Conservation (phyloP, 1,284 basidiomycete genomes). For the Sanghuangporus baumii region DNA sequence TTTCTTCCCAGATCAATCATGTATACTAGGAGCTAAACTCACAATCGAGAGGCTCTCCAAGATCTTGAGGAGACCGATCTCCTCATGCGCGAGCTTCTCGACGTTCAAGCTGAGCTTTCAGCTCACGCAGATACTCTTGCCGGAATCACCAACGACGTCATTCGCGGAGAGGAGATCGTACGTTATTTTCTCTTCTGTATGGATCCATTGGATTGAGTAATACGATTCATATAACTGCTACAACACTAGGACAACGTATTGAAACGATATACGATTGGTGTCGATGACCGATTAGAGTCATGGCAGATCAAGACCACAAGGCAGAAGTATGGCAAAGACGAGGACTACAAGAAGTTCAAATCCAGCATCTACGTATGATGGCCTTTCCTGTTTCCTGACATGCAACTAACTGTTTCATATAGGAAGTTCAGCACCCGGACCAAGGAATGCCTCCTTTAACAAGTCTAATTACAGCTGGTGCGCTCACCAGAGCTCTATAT, state of each 20-base stretch:
- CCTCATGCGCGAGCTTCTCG: conserved; percentile 61
- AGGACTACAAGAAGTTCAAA: conserved; percentile 60
- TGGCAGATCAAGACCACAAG: conserved; percentile 59
- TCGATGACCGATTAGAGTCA: conserved; percentile 36
- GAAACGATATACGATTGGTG: conserved; percentile 39
- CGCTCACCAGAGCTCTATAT: conserved; percentile 10
- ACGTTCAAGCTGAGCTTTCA: conserved; percentile 54
- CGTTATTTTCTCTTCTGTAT: conserved; percentile 19
- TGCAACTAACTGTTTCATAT: conserved; percentile 2
- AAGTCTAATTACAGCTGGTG: conserved; percentile 66
- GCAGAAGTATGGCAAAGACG: conserved; percentile 66
- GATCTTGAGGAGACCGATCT: conserved; percentile 40
- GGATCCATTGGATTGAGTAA: background rate
- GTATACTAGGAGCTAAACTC: background rate
- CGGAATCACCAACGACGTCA: conserved; percentile 49
- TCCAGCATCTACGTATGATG: conserved; percentile 59
- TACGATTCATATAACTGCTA: background rate
- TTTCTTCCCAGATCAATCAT: background rate
- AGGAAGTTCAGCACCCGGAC: conserved; percentile 67
- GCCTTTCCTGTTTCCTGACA: background rate
- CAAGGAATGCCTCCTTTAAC: conserved; percentile 72
- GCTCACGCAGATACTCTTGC: conserved; percentile 49
- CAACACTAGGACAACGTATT: conserved; percentile 40
- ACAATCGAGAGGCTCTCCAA: conserved; percentile 5
- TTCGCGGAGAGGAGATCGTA: conserved; percentile 55